phyloP scores from a whole-genome alignment of 805 yeast species.

The Wickerhamomyces tratensis region DNA sequence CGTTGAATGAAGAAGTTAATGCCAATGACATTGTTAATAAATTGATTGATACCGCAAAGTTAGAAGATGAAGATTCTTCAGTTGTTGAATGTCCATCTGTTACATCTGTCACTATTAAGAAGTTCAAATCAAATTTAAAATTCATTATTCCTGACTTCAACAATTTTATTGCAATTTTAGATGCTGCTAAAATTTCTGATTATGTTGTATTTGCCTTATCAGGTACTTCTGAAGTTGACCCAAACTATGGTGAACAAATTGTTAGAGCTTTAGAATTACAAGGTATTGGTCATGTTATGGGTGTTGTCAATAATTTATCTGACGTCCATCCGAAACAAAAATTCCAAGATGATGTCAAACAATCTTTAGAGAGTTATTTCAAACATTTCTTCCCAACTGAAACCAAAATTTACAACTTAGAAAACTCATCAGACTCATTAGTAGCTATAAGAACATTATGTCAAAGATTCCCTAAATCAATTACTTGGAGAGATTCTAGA shows the following conservation, averaged over 20 bases:
- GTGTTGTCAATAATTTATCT: conserved; percentile 69
- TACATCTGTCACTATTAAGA: conserved; percentile 38
- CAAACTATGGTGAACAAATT: conserved; percentile 76
- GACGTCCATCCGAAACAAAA: conserved; percentile 62
- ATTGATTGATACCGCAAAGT: conserved; percentile 31
- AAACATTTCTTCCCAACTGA: conserved; percentile 73
- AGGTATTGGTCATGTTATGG: conserved; percentile 78
- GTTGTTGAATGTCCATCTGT: conserved; percentile 36
- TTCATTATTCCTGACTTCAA: conserved; percentile 61
- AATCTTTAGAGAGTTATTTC: conserved; percentile 56
- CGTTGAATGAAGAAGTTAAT: conserved; percentile 66
- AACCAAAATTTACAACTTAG: conserved; percentile 69
- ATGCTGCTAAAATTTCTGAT: conserved; percentile 85
- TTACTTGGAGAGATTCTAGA: conserved; percentile 90
- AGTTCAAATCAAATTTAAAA: conserved; percentile 70
- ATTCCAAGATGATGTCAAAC: conserved; percentile 60
- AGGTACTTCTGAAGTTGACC: conserved; percentile 75
- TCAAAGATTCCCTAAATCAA: conserved; percentile 77
- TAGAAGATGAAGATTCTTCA: conserved; percentile 22
- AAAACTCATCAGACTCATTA: conserved; percentile 54
- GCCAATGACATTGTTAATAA: conserved; percentile 42
- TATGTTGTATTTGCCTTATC: conserved; percentile 85
- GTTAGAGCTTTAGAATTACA: conserved; percentile 84
- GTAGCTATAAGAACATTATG: conserved; percentile 69
- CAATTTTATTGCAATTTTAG: conserved; percentile 62